Conservation (phyloP, 176 grass and related monocot species). For the barley (Hordeum vulgare) region DNA sequence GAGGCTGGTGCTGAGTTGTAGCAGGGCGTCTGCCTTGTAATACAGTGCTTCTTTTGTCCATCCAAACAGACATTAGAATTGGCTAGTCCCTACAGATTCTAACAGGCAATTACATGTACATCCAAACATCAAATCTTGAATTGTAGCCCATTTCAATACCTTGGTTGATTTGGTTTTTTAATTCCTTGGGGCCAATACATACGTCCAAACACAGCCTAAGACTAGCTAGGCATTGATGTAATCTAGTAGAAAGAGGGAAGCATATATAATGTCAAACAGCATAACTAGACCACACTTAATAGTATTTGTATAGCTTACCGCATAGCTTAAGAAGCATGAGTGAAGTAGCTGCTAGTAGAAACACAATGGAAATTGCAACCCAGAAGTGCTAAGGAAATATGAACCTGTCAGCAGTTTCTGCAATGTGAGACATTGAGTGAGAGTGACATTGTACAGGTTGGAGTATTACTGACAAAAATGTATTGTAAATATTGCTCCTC, state of each 20-base stretch:
- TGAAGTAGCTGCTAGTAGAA: slow-evolving; percentile 61
- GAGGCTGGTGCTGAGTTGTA: too few relatives aligned
- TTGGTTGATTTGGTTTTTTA: too few relatives aligned
- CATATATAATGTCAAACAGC: not conserved
- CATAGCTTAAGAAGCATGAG: slow-evolving; percentile 78
- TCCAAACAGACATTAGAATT: too few relatives aligned
- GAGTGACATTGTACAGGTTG: not conserved
- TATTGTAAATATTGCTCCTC: not conserved
- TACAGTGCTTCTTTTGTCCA: too few relatives aligned
- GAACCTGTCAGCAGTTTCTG: slow-evolving; percentile 5
- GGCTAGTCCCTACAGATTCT: too few relatives aligned
- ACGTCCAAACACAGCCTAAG: too few relatives aligned
- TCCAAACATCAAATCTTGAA: too few relatives aligned
- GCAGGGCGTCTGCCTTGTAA: too few relatives aligned
- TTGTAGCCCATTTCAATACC: too few relatives aligned
- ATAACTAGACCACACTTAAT: not conserved
- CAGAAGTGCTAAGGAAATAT: slow-evolving; percentile 58
- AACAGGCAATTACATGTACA: too few relatives aligned
- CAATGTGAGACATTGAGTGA: not conserved
- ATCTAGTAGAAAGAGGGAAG: not conserved
- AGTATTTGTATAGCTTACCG: slow-evolving; percentile 36
- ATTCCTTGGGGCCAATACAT: too few relatives aligned
- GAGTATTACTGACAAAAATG: not conserved
- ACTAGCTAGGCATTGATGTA: not conserved
- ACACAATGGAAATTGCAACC: slow-evolving; percentile 82